Conservation (phyloP, 1,284 basidiomycete species). For the Flammula alnicola region DNA sequence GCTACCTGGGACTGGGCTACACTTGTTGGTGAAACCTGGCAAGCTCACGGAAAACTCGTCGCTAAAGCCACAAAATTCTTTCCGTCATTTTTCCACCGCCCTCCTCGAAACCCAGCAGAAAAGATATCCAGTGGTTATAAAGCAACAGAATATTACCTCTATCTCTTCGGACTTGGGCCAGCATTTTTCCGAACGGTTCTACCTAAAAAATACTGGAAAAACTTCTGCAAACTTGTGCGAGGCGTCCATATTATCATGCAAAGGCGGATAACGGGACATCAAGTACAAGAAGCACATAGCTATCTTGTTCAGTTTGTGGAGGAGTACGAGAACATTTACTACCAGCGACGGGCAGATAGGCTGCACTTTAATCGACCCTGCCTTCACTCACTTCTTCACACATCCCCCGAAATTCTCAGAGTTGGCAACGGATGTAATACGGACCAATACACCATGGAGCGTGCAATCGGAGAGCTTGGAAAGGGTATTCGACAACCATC, state of each 20-base stretch:
- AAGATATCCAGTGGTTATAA: too few species aligned
- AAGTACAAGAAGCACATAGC: constrained; percentile 27
- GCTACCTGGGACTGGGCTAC: constrained; percentile 39
- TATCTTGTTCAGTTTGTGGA: constrained; percentile 28
- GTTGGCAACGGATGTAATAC: too few species aligned
- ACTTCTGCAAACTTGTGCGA: constrained; percentile 39
- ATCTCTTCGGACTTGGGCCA: constrained; percentile 39
- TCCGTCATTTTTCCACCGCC: constrained; percentile 32
- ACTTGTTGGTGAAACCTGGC: constrained; percentile 29
- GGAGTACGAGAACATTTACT: too few species aligned
- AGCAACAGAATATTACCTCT: constrained; percentile 35
- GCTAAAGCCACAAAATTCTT: constrained; percentile 29
- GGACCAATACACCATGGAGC: too few species aligned
- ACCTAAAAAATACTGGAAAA: constrained; percentile 31
- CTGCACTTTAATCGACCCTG: constrained; percentile 35
- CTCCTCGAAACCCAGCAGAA: constrained; percentile 38
- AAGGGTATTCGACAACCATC: too few species aligned
- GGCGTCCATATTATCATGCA: constrained; percentile 32
- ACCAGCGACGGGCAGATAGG: constrained; percentile 28
- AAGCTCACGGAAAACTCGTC: constrained; percentile 33
- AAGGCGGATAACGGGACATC: constrained; percentile 17
- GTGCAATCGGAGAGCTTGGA: too few species aligned
- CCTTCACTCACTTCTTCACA: too few species aligned
- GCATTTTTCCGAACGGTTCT: constrained; percentile 35
- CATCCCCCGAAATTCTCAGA: too few species aligned